Evolutionary conservation across 1,284 basidiomycete species (phyloP).

Genomic region (Marasmius tenuissimus): DNA sequence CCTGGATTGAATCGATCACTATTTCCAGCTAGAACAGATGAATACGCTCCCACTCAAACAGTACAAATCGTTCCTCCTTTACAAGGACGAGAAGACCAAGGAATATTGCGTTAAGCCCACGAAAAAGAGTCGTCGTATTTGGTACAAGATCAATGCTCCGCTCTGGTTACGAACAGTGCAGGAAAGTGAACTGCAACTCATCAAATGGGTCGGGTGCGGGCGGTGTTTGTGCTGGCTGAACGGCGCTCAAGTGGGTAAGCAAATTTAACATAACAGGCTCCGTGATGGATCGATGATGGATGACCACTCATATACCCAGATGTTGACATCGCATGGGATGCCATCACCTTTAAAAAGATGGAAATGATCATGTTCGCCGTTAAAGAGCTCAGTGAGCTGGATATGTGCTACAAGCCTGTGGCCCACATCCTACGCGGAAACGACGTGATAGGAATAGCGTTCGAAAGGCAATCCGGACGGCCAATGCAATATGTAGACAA

Average conservation of each 20-base stretch:
- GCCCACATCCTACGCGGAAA: constrained; percentile 43
- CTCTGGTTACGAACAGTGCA: constrained; percentile 23
- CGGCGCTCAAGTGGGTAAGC: constrained; percentile 31
- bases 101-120: not conserved
- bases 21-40: not conserved
- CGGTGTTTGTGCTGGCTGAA: constrained; percentile 28
- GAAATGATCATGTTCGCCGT: constrained; percentile 34
- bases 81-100: not conserved
- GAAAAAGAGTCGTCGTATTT: not conserved
- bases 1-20: no score
- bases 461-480: constrained; percentile 42
- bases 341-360: constrained; percentile 25
- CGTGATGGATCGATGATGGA: not conserved
- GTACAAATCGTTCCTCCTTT: not conserved
- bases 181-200: constrained; percentile 36
- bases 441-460: constrained; percentile 43
- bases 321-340: constrained; percentile 26
- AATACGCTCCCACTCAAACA: not conserved
- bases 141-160: not conserved
- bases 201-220: constrained; percentile 20
- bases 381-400: constrained; percentile 33
- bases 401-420: constrained; percentile 42
- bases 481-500: constrained; percentile 35
- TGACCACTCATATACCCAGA: constrained; percentile 1
- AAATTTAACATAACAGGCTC: not conserved